Evolutionary conservation across 2,329 filamentous ascomycete genomes (phyloP).

Genomic region (Beauveria sp.): DNA sequence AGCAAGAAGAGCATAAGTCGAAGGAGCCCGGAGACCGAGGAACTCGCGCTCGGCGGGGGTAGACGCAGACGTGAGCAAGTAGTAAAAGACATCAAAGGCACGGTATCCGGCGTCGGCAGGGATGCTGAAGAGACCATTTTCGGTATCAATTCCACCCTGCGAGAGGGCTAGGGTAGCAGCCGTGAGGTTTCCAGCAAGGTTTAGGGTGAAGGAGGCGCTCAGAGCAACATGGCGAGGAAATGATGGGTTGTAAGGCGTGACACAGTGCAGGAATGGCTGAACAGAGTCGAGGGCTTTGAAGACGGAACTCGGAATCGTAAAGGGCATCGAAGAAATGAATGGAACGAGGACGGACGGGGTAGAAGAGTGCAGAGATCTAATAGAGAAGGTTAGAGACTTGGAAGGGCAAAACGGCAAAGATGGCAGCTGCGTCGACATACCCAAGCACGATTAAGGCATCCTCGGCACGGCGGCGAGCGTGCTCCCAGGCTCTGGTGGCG

Average conservation of each 20-base stretch:
- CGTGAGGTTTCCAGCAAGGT: constrained; percentile 69
- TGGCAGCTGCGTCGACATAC: constrained; percentile 41
- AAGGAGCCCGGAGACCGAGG: constrained; percentile 68
- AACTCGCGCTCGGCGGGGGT: constrained; percentile 85
- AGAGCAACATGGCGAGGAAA: constrained; percentile 72
- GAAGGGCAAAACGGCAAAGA: constrained; percentile 12
- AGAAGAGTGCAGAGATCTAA: constrained; percentile 79
- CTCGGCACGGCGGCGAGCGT: constrained; percentile 86
- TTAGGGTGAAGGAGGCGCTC: constrained; percentile 73
- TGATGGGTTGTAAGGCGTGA: constrained; percentile 85
- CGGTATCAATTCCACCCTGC: constrained; percentile 79
- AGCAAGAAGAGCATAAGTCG: constrained; percentile 69
- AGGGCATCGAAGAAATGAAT: constrained; percentile 72
- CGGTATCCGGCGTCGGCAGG: constrained; percentile 74
- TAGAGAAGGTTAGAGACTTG: neutral
- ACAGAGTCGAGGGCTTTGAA: constrained; percentile 75
- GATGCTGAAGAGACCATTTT: constrained; percentile 70
- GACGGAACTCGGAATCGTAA: constrained; percentile 66
- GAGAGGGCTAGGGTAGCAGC: constrained; percentile 71
- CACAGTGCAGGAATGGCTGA: constrained; percentile 77
- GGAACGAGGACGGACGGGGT: constrained; percentile 77
- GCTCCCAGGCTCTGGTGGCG: constrained; percentile 84
- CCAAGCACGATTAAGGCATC: constrained; percentile 88
- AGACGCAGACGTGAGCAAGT: constrained; percentile 84
- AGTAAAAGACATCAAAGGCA: constrained; percentile 97